These are phyloP conservation scores for Calonectria naviculata DNA, from an alignment of 2,329 filamentous ascomycete genomes.

Conservation along the genomic window DNA sequence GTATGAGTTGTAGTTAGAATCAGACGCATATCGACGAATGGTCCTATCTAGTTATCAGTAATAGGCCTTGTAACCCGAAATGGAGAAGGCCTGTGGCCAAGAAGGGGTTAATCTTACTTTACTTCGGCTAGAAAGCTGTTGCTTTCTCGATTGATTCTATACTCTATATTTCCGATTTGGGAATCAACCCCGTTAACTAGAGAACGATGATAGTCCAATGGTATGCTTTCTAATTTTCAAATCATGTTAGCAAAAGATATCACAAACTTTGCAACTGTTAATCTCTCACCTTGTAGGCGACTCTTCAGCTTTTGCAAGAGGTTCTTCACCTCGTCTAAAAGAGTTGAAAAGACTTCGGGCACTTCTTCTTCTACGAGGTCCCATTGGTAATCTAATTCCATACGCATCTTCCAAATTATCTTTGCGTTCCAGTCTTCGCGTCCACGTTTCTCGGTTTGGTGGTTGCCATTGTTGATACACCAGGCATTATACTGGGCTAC, in stretches of 20 bases:
- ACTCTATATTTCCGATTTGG: slow-evolving; percentile 10
- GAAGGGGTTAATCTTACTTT: background rate
- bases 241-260: background rate
- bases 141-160: slow-evolving; percentile 7
- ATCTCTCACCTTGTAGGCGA: background rate
- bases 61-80: too few species aligned
- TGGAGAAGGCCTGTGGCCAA: background rate
- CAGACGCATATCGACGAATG: slow-evolving; percentile 23
- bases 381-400: slow-evolving; percentile 42
- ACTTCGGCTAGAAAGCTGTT: slow-evolving; percentile 6
- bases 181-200: background rate
- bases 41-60: background rate
- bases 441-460: slow-evolving; percentile 28
- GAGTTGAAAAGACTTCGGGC: background rate
- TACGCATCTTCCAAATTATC: slow-evolving; percentile 47
- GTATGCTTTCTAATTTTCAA: background rate
- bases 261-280: rapidly evolving
- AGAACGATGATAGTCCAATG: background rate
- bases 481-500: slow-evolving; percentile 45
- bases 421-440: slow-evolving; percentile 45
- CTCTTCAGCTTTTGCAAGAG: background rate
- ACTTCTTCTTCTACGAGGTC: slow-evolving; percentile 43
- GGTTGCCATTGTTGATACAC: slow-evolving; percentile 42
- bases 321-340: background rate
- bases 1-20: slow-evolving; percentile 26